Conservation (phyloP, 208 protist genomes). For the Acanthamoeba healyi region DNA sequence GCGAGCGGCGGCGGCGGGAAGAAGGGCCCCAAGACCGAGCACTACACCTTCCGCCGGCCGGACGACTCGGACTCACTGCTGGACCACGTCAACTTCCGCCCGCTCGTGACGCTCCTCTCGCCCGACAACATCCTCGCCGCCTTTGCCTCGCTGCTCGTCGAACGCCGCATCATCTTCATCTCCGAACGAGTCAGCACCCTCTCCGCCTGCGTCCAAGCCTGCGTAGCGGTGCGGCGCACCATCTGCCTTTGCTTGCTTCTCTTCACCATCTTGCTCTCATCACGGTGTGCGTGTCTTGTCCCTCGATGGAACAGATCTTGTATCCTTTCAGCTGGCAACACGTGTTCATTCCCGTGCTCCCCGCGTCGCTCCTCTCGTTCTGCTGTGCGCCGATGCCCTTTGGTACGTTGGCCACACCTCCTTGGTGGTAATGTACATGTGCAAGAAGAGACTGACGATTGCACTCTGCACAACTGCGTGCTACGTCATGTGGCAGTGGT, state of each 20-base stretch:
- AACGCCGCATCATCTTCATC: constrained; percentile 62
- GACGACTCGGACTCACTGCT: constrained; percentile 59
- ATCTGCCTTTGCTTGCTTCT: no score
- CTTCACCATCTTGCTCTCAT: neutral
- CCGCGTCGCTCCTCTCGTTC: constrained; percentile 7
- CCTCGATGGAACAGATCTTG: neutral
- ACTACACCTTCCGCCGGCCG: constrained; percentile 17
- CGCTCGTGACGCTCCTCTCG: neutral
- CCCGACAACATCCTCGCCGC: neutral
- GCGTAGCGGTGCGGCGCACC: neutral
- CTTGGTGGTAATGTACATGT: no score
- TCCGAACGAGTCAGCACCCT: neutral
- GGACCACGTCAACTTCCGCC: constrained; percentile 57
- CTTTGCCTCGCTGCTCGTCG: constrained; percentile 49
- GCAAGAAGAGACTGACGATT: neutral
- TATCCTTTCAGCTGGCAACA: constrained; percentile 71
- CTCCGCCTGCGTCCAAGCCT: constrained; percentile 60
- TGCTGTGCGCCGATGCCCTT: constrained; percentile 73
- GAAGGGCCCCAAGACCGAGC: neutral
- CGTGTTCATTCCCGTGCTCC: constrained; percentile 65
- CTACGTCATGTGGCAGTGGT: neutral
- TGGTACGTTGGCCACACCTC: neutral
- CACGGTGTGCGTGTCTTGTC: neutral
- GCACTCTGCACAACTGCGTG: neutral
- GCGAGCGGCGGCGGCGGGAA: neutral